phyloP scores from a whole-genome alignment of 2,329 filamentous ascomycete genomes.

The Aspergillus fructus region DNA sequence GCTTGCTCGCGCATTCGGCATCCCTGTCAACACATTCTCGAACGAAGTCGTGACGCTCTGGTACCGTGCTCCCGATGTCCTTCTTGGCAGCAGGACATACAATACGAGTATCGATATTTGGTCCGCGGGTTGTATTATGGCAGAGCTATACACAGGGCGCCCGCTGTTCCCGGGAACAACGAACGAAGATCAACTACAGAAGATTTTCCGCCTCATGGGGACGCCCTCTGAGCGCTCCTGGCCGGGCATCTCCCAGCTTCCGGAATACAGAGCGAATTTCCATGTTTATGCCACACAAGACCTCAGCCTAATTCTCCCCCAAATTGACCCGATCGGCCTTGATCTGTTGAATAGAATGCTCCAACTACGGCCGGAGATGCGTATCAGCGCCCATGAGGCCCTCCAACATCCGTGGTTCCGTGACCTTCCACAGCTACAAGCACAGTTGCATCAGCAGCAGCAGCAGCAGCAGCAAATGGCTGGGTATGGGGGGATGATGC shows the following conservation, averaged over 20 bases:
- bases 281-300: conserved; percentile 94
- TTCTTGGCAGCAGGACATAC: conserved; percentile 91
- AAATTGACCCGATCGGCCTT: conserved; percentile 83
- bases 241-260: conserved; percentile 91
- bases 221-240: conserved; percentile 93
- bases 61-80: conserved; percentile 95
- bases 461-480: conserved; percentile 36
- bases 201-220: conserved; percentile 98
- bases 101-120: conserved; percentile 99
- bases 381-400: conserved; percentile 83
- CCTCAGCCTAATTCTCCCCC: conserved; percentile 78
- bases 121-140: conserved; percentile 99
- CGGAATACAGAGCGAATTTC: conserved; percentile 97
- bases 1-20: conserved; percentile 89
- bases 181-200: conserved; percentile 94
- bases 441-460: conserved; percentile 41
- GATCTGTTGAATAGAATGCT: conserved; percentile 89
- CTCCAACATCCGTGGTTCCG: conserved; percentile 91
- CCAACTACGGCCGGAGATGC: conserved; percentile 85
- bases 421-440: conserved; percentile 57
- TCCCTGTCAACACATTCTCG: conserved; percentile 96
- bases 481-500: conserved; percentile 41
- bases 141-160: conserved; percentile 96
- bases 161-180: conserved; percentile 96
- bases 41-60: conserved; percentile 97